Evolutionary conservation across 164 flowering plant genomes (phyloP).

Genomic region (Macadamia integrifolia): DNA sequence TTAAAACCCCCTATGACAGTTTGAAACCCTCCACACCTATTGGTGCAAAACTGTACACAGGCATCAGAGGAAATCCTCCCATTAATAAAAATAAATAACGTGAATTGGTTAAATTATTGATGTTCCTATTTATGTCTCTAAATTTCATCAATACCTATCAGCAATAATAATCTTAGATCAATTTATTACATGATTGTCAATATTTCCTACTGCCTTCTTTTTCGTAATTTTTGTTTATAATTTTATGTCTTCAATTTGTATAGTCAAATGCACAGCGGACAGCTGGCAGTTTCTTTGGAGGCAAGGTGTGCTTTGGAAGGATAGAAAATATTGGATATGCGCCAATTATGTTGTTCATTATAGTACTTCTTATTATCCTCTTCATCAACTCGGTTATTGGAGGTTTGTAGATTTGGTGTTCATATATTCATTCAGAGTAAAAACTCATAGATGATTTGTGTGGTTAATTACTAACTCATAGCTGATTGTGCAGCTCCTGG

Average conservation of each 20-base stretch:
- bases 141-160: background rate
- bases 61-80: too few relatives aligned
- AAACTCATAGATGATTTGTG: background rate
- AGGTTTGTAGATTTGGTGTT: conserved; percentile 38
- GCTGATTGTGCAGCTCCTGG: conserved; percentile 46
- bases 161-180: background rate
- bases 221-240: conserved; percentile 2
- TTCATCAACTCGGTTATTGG: conserved; percentile 73
- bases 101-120: too few relatives aligned
- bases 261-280: conserved; percentile 67
- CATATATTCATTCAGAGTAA: background rate
- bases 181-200: background rate
- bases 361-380: conserved; percentile 42
- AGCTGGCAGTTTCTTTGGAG: conserved; percentile 31
- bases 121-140: too few relatives aligned
- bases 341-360: conserved; percentile 54
- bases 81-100: too few relatives aligned
- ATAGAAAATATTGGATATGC: conserved; percentile 58
- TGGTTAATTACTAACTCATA: conserved; percentile 9
- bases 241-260: conserved; percentile 13
- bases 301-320: conserved; percentile 39
- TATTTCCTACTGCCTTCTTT: background rate
- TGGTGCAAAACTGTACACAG: too few relatives aligned
- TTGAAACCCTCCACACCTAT: too few relatives aligned
- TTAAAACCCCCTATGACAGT: too few relatives aligned